phyloP scores from a whole-genome alignment of 2,329 filamentous ascomycete species.

The Harringtonia aguacate region DNA sequence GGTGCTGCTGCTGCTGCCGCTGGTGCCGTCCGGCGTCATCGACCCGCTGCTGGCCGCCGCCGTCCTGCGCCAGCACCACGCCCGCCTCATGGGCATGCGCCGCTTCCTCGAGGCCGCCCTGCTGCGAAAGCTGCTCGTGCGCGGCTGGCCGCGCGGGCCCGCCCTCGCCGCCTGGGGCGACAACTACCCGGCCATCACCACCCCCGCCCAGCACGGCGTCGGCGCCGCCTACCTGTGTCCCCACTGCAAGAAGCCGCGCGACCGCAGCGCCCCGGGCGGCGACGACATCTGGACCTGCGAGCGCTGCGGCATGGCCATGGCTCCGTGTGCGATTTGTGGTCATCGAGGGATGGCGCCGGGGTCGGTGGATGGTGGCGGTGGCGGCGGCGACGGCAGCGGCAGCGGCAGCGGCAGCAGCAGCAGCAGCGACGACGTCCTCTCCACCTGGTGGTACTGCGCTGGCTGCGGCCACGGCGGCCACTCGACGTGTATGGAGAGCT shows the following conservation, averaged over 20 bases:
- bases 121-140: conserved; percentile 48
- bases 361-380: too few relatives aligned
- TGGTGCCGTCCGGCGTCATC: conserved; percentile 43
- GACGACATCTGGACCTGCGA: conserved; percentile 47
- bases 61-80: conserved; percentile 49
- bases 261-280: conserved; percentile 22
- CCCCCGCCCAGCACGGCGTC: conserved; percentile 42
- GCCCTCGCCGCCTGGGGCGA: conserved; percentile 41
- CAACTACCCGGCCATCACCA: conserved; percentile 43
- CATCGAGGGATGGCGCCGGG: conserved; percentile 32
- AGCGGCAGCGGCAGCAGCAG: background rate
- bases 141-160: conserved; percentile 41
- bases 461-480: conserved; percentile 54
- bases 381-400: conserved; percentile 8
- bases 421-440: conserved; percentile 16
- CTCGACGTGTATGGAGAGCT: conserved; percentile 45
- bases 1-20: conserved; percentile 45
- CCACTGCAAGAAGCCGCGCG: conserved; percentile 44
- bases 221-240: conserved; percentile 44
- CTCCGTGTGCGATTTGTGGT: conserved; percentile 48
- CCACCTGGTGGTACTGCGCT: conserved; percentile 53
- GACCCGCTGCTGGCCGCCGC: conserved; percentile 44
- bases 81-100: conserved; percentile 46
- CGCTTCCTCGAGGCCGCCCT: conserved; percentile 51
- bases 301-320: conserved; percentile 40